Conservation (phyloP, 768 basidiomycete genomes). For the Trametes meyenii region DNA sequence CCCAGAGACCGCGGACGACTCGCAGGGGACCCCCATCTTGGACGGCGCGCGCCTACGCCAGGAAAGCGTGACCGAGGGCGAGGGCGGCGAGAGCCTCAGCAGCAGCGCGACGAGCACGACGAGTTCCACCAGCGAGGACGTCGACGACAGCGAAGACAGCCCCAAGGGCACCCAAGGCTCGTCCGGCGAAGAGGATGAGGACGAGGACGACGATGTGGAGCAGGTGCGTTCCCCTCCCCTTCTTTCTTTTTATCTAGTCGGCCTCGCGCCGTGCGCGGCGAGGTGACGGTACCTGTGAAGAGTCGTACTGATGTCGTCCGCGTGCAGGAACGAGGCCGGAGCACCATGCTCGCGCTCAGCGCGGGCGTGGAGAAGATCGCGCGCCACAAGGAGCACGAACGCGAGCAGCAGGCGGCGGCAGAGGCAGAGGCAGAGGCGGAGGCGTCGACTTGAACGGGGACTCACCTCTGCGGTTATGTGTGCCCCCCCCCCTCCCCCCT, state of each 20-base stretch:
- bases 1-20: neutral
- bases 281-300: conserved; percentile 6
- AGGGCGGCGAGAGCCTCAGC: conserved; percentile 22
- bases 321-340: conserved; percentile 21
- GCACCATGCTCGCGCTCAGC: conserved; percentile 30
- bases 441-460: neutral
- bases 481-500: neutral
- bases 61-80: conserved; percentile 15
- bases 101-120: conserved; percentile 24
- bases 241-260: conserved; percentile 4
- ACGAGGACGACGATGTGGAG: conserved; percentile 28
- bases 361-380: conserved; percentile 57
- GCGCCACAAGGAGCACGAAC: conserved; percentile 38
- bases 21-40: neutral
- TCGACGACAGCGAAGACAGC: conserved; percentile 35
- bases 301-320: conserved; percentile 5
- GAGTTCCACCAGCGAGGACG: conserved; percentile 34
- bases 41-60: conserved; percentile 9
- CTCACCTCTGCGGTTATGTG: conserved; percentile 1
- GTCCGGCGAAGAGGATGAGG: conserved; percentile 35
- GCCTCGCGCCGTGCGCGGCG: conserved; percentile 8
- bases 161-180: conserved; percentile 24
- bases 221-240: conserved; percentile 29
- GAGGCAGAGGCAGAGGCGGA: conserved; percentile 5
- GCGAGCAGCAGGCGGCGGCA: conserved; percentile 10